These are phyloP conservation scores for Coemansia javaensis DNA, from an alignment of 192 early-diverging fungal species.

Conservation along the genomic window DNA sequence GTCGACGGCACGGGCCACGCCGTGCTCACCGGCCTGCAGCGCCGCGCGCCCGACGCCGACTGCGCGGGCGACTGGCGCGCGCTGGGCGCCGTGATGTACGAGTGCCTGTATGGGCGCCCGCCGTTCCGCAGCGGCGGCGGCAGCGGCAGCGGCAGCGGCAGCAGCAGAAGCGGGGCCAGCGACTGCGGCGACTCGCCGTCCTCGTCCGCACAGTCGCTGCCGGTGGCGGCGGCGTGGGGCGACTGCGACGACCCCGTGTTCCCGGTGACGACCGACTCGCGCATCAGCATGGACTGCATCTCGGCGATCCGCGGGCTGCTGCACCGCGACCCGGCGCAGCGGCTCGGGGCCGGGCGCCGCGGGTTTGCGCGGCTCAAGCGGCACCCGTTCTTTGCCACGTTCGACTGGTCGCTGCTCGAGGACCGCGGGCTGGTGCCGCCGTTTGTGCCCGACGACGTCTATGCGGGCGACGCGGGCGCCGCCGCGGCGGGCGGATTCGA, in stretches of 20 bases:
- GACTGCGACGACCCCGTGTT: slow-evolving; percentile 50
- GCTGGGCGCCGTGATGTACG: slow-evolving; percentile 80
- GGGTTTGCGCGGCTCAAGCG: slow-evolving; percentile 60
- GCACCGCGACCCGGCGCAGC: slow-evolving; percentile 58
- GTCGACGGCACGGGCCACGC: slow-evolving; percentile 73
- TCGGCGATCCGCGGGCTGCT: slow-evolving; percentile 66
- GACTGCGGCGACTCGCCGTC: no score
- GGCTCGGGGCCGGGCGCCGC: slow-evolving; percentile 69
- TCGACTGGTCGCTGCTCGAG: slow-evolving; percentile 73
- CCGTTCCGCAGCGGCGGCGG: slow-evolving; percentile 49
- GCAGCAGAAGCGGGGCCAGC: no score
- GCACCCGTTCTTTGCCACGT: slow-evolving; percentile 74
- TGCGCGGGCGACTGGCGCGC: slow-evolving; percentile 90
- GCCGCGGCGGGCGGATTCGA: slow-evolving; percentile 69
- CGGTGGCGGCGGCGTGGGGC: slow-evolving; percentile 25
- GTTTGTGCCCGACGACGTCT: slow-evolving; percentile 58
- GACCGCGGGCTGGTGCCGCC: slow-evolving; percentile 61
- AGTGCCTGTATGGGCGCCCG: slow-evolving; percentile 70
- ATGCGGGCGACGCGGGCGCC: slow-evolving; percentile 68
- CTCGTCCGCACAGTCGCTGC: no score
- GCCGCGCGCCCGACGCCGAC: slow-evolving; percentile 20
- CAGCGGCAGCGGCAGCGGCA: no score
- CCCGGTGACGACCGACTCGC: slow-evolving; percentile 25
- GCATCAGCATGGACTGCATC: slow-evolving; percentile 61
- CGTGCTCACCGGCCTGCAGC: slow-evolving; percentile 62